Percentiles rank a stretch among this genome's conserved stretches.
Evolutionary conservation across 176 grass and related monocot species (phyloP).

Genomic region (Hordeum vulgare): MorexV3_pseudomolecules_assembly NC_058523.1:367871291-367871790

Average conservation of each 20-base stretch:
- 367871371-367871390: slow-evolving; percentile 91
- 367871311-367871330: slow-evolving; percentile 30
- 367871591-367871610: neutral
- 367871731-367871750: neutral
- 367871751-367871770: neutral
- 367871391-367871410: slow-evolving; percentile 83
- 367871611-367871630: neutral
- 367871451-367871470: slow-evolving; percentile 82
- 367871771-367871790: neutral
- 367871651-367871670: too few relatives aligned
- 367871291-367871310: slow-evolving; percentile 45
- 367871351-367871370: slow-evolving; percentile 33
- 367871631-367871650: too few relatives aligned
- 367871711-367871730: too few relatives aligned
- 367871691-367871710: too few relatives aligned
- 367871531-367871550: slow-evolving; percentile 4
- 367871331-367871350: slow-evolving; percentile 20
- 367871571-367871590: neutral
- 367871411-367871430: slow-evolving; percentile 75
- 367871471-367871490: neutral
- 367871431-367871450: slow-evolving; percentile 83
- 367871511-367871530: slow-evolving; percentile 7
- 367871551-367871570: neutral
- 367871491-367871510: slow-evolving; percentile 10
- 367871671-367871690: too few relatives aligned